phyloP scores from a whole-genome alignment of 1,284 basidiomycete species.

The Bondarzewia mesenterica region DNA sequence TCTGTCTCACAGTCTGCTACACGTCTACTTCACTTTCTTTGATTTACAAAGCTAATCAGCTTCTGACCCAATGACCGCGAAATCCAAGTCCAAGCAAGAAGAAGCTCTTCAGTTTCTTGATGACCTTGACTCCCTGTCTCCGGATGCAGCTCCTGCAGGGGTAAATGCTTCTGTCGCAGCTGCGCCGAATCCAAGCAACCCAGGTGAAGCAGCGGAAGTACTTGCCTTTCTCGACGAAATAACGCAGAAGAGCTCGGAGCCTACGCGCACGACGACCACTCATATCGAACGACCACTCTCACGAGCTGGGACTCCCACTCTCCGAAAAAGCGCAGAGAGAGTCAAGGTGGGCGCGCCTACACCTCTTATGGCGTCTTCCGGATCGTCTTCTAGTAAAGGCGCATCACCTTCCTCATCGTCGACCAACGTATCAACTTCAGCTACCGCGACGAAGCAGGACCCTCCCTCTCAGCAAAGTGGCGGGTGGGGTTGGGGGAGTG shows the following conservation, averaged over 20 bases:
- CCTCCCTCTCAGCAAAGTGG: conserved; percentile 18
- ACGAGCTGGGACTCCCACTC: conserved; percentile 60
- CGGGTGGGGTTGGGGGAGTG: conserved; percentile 74
- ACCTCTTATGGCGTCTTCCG: conserved; percentile 27
- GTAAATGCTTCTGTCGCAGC: conserved; percentile 17
- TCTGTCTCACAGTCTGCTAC: no score
- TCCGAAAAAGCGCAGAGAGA: conserved; percentile 72
- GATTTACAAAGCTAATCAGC: neutral
- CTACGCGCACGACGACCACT: conserved; percentile 35
- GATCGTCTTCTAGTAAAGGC: conserved; percentile 26
- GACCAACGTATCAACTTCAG: conserved; percentile 11
- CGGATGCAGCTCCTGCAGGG: conserved; percentile 19
- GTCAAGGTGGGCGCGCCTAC: conserved; percentile 54
- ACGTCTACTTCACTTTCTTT: no score
- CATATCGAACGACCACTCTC: conserved; percentile 52
- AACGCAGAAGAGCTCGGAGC: conserved; percentile 80
- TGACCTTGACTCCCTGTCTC: conserved; percentile 75
- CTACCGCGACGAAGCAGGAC: conserved; percentile 15
- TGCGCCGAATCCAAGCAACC: conserved; percentile 20
- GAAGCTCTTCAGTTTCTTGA: conserved; percentile 88
- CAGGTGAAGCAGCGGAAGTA: conserved; percentile 67
- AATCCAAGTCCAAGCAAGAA: conserved; percentile 76
- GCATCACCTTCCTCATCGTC: conserved; percentile 18
- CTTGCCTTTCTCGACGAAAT: conserved; percentile 93
- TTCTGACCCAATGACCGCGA: neutral